phyloP scores from a whole-genome alignment of 2,329 filamentous ascomycete species.

The Colletotrichum sp. region DNA sequence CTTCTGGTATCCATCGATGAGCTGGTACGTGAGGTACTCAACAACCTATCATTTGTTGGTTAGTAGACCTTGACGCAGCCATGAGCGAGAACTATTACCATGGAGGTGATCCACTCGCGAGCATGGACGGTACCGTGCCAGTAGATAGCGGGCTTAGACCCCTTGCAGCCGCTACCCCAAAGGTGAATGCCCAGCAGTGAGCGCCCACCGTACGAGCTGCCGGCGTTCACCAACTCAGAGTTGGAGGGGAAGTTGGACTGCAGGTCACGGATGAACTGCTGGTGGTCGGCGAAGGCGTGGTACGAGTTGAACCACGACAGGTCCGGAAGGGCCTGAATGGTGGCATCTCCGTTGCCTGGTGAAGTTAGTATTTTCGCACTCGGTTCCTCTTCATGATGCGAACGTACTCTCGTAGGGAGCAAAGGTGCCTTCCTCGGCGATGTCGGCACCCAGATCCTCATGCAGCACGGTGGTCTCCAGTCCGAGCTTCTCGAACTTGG shows the following conservation, averaged over 20 bases:
- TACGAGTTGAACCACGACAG: slow-evolving; percentile 58
- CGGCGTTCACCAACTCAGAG: slow-evolving; percentile 54
- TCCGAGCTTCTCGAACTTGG: slow-evolving; percentile 27
- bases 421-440: slow-evolving; percentile 24
- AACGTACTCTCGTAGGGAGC: slow-evolving; percentile 9
- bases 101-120: slow-evolving; percentile 64
- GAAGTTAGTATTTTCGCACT: background rate
- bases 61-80: fast-evolving
- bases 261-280: slow-evolving; percentile 52
- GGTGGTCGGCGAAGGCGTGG: slow-evolving; percentile 56
- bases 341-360: background rate
- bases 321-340: slow-evolving; percentile 24
- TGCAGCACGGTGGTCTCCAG: slow-evolving; percentile 24
- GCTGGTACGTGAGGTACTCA: slow-evolving; percentile 57
- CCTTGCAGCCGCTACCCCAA: slow-evolving; percentile 50
- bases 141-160: slow-evolving; percentile 56
- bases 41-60: slow-evolving; percentile 32
- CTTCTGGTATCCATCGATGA: slow-evolving; percentile 51
- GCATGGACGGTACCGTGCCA: slow-evolving; percentile 65
- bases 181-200: slow-evolving; percentile 68
- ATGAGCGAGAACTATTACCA: slow-evolving; percentile 35
- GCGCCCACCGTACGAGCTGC: slow-evolving; percentile 51
- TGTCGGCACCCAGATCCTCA: slow-evolving; percentile 26
- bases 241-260: slow-evolving; percentile 45
- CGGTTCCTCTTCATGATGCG: fast-evolving